Evolutionary conservation across 352 stramenopile genomes (phyloP).

Genomic region (Phytophthora crassamura): DNA sequence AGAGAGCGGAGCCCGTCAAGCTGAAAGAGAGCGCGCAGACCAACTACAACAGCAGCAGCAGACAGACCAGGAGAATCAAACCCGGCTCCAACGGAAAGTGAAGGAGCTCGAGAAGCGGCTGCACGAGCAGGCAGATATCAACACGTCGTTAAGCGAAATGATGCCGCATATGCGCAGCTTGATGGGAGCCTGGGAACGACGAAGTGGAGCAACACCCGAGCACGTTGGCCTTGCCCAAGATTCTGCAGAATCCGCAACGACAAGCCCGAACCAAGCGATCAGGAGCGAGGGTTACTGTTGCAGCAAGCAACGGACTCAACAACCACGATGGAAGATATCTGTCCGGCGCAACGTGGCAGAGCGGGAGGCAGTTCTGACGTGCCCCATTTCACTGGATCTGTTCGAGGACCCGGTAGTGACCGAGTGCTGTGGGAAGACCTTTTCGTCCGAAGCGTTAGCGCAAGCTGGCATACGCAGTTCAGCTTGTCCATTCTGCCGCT

Average conservation of each 20-base stretch:
- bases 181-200: too few relatives aligned
- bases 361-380: slow-evolving; percentile 18
- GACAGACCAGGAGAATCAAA: too few relatives aligned
- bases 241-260: too few relatives aligned
- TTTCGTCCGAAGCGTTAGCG: slow-evolving; percentile 9
- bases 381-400: slow-evolving; percentile 20
- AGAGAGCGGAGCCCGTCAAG: background rate
- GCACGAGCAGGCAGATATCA: background rate
- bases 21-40: background rate
- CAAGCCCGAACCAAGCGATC: too few relatives aligned
- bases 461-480: background rate
- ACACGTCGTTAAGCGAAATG: background rate
- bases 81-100: background rate
- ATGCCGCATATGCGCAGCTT: too few relatives aligned
- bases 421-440: slow-evolving; percentile 22
- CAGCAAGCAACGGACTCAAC: slow-evolving; percentile 3
- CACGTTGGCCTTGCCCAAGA: too few relatives aligned
- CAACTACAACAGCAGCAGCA: background rate
- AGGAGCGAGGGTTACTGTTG: background rate
- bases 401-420: slow-evolving; percentile 25
- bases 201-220: too few relatives aligned
- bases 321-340: background rate
- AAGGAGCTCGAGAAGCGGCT: background rate
- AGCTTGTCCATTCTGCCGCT: slow-evolving; percentile 14
- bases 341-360: slow-evolving; percentile 3